Percentiles rank a stretch among this genome's conserved stretches.
Conservation (phyloP, 345 rosid genomes). For the Corchorus capsularis region DNA sequence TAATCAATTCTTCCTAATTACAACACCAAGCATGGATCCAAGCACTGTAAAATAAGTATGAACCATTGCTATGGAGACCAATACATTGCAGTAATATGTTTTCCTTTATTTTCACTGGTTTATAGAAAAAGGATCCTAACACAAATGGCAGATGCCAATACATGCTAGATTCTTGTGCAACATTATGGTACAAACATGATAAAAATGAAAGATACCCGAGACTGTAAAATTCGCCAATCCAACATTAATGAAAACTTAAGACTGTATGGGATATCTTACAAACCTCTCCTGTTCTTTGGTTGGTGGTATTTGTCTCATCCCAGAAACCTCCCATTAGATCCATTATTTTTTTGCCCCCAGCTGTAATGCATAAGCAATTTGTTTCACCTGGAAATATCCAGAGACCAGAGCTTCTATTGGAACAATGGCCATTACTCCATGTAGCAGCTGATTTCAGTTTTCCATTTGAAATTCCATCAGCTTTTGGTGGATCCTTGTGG, state of each 20-base stretch:
- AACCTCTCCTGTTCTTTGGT: constrained; percentile 49
- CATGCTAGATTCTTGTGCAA: background rate
- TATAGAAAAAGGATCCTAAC: background rate
- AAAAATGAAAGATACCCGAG: background rate
- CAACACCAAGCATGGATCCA: background rate
- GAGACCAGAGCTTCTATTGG: constrained; percentile 38
- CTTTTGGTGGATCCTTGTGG: constrained; percentile 28
- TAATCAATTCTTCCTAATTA: background rate
- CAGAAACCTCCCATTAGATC: constrained; percentile 35
- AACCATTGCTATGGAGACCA: background rate
- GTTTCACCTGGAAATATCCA: constrained; percentile 78
- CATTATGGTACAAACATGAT: background rate
- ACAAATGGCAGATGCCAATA: background rate
- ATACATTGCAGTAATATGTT: background rate
- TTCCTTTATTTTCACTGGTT: background rate
- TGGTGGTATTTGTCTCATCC: constrained; percentile 17
- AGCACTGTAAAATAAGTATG: background rate
- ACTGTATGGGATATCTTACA: constrained; percentile 1
- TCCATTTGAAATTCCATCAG: constrained; percentile 27
- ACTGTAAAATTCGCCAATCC: background rate
- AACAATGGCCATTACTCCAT: constrained; percentile 24
- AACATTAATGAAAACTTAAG: constrained; percentile 6
- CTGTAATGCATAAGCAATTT: constrained; percentile 44
- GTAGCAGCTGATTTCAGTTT: constrained; percentile 13
- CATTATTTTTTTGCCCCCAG: constrained; percentile 41